Conservation (phyloP, 495 filamentous ascomycete genomes). For the Penicillium canariense region DNA sequence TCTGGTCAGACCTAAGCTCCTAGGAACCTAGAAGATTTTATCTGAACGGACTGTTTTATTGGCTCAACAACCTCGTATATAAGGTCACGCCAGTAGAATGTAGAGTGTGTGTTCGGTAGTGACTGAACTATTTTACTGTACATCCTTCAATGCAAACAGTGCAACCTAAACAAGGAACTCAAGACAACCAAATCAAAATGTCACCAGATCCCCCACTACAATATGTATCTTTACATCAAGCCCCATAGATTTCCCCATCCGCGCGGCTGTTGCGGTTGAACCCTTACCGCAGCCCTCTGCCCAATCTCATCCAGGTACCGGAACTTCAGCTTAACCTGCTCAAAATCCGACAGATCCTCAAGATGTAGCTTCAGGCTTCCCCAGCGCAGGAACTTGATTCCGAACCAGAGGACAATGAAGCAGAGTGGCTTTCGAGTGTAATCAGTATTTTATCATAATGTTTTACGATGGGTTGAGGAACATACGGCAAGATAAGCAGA, state of each 20-base stretch:
- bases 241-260: not conserved
- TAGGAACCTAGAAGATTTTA: too few species aligned
- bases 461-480: not conserved
- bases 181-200: too few species aligned
- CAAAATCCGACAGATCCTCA: not conserved
- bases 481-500: conserved; percentile 6
- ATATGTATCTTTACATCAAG: not conserved
- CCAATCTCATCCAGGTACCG: not conserved
- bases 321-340: not conserved
- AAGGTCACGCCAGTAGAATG: too few species aligned
- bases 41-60: too few species aligned
- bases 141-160: too few species aligned
- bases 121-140: too few species aligned
- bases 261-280: not conserved
- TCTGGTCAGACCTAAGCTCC: too few species aligned
- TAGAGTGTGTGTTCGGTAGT: too few species aligned
- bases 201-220: too few species aligned
- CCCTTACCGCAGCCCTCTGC: not conserved
- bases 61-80: too few species aligned
- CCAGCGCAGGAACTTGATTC: not conserved
- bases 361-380: not conserved
- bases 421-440: not conserved
- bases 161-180: too few species aligned
- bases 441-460: not conserved
- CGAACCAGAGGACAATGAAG: not conserved